Evolutionary conservation across 768 basidiomycete genomes (phyloP).

Genomic region (Rhodotorula diobovata): DNA sequence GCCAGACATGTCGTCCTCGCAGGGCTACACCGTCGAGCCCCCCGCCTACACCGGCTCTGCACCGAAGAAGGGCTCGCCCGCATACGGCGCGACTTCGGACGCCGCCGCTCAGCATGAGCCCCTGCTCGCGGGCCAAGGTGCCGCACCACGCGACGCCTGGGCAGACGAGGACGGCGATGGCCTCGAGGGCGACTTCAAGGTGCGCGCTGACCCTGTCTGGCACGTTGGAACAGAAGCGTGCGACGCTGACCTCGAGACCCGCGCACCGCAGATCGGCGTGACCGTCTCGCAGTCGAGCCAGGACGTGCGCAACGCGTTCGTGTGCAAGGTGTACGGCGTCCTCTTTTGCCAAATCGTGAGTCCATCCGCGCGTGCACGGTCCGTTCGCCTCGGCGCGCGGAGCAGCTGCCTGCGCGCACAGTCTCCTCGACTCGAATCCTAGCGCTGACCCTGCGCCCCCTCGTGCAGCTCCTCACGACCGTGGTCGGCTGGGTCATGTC

Average conservation of each 20-base stretch:
- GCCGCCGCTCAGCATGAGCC: slow-evolving; percentile 6
- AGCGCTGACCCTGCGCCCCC: slow-evolving; percentile 33
- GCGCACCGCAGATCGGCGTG: slow-evolving; percentile 26
- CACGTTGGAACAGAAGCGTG: neutral
- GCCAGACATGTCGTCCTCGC: slow-evolving; percentile 1
- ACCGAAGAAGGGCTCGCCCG: neutral
- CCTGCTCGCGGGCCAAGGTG: slow-evolving; percentile 9
- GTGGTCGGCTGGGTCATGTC: slow-evolving; percentile 65
- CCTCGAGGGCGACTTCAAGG: slow-evolving; percentile 91
- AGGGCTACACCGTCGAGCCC: slow-evolving; percentile 11
- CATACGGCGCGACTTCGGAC: slow-evolving; percentile 11
- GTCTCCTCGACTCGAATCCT: neutral
- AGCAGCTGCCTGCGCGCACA: too few species aligned
- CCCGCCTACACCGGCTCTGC: neutral
- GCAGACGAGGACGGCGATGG: slow-evolving; percentile 55
- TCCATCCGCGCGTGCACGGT: too few species aligned
- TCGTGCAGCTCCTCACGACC: slow-evolving; percentile 61
- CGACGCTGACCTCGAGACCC: neutral
- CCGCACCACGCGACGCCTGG: slow-evolving; percentile 10
- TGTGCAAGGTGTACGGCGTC: slow-evolving; percentile 79
- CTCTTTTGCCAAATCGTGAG: slow-evolving; percentile 56
- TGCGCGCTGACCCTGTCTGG: slow-evolving; percentile 44
- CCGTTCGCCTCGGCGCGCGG: too few species aligned
- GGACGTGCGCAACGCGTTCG: slow-evolving; percentile 71
- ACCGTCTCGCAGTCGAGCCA: slow-evolving; percentile 38